These are phyloP conservation scores for Hyphopichia burtonii DNA, from an alignment of 1,139 yeast species.

Conservation along the genomic window DNA sequence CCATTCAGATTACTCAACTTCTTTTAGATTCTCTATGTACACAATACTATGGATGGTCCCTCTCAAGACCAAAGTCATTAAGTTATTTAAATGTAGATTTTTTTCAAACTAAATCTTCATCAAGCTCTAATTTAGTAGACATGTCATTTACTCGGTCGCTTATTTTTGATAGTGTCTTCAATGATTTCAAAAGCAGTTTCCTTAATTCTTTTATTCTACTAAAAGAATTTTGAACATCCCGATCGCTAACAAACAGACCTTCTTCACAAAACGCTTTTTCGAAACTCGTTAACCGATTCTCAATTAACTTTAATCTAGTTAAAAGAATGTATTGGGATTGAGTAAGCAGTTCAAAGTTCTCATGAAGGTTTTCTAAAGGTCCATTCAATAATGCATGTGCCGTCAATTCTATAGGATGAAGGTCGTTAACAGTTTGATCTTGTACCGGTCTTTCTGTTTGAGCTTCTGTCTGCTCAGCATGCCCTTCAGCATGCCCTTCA, in stretches of 20 bases:
- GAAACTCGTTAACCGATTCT: constrained; percentile 31
- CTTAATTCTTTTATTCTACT: constrained; percentile 32
- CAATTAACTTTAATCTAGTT: constrained; percentile 46
- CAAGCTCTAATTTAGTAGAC: neutral
- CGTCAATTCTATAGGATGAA: constrained; percentile 56
- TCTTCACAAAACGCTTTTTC: constrained; percentile 17
- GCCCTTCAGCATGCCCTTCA: too few relatives aligned
- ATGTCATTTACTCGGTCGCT: constrained; percentile 26
- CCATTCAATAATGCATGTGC: constrained; percentile 56
- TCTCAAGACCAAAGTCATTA: neutral
- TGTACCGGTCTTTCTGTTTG: too few relatives aligned
- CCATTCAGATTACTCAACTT: constrained; percentile 50
- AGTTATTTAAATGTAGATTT: too few relatives aligned
- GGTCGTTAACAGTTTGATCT: constrained; percentile 17
- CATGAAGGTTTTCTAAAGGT: constrained; percentile 51
- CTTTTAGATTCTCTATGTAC: constrained; percentile 10
- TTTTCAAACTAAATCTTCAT: too few relatives aligned
- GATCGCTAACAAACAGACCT: constrained; percentile 16
- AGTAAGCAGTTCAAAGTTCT: constrained; percentile 51
- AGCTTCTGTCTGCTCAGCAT: too few relatives aligned
- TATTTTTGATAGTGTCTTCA: constrained; percentile 30
- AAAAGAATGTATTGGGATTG: constrained; percentile 57
- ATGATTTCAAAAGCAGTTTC: constrained; percentile 30
- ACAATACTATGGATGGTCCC: too few relatives aligned
- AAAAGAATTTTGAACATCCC: constrained; percentile 25